Percentiles rank a stretch among this genome's conserved stretches.
phyloP scores from a whole-genome alignment of 805 yeast species.

The Saccharomycopsis capsularis region DNA sequence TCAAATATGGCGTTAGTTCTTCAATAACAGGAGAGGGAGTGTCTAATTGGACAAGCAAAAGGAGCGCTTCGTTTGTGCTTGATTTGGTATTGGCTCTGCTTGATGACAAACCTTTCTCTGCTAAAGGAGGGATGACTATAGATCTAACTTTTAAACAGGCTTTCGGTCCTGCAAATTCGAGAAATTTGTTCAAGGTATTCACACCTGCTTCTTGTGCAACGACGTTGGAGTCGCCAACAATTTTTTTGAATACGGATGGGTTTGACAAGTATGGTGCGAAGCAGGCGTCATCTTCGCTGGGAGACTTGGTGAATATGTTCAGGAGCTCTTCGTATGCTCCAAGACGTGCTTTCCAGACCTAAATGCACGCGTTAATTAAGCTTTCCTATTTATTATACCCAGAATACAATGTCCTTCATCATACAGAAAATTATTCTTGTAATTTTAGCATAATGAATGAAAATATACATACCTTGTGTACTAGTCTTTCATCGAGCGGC shows the following conservation, averaged over 20 bases:
- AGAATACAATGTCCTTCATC: neutral
- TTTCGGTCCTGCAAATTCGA: constrained; percentile 48
- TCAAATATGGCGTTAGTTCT: constrained; percentile 52
- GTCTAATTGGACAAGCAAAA: constrained; percentile 59
- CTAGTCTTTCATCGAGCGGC: constrained; percentile 59
- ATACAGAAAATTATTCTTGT: too few relatives aligned
- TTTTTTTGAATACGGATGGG: constrained; percentile 49
- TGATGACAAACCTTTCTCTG: constrained; percentile 79
- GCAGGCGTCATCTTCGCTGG: constrained; percentile 48
- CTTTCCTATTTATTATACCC: neutral
- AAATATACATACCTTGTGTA: constrained; percentile 46
- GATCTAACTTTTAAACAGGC: constrained; percentile 37
- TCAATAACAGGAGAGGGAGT: constrained; percentile 62
- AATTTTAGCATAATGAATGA: constrained; percentile 13
- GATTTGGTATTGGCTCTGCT: constrained; percentile 68
- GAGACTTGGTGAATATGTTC: constrained; percentile 44
- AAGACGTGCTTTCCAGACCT: constrained; percentile 74
- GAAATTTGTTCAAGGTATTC: constrained; percentile 43
- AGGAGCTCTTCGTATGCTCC: constrained; percentile 69
- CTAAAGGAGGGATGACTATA: constrained; percentile 42
- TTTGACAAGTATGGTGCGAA: constrained; percentile 43
- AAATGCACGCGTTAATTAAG: neutral
- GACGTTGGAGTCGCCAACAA: constrained; percentile 75
- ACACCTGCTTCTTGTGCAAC: constrained; percentile 87
- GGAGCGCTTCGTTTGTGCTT: constrained; percentile 53